These are phyloP conservation scores for Sisymbrium altissimum DNA, from an alignment of 345 rosid species.

Conservation along the genomic window DNA sequence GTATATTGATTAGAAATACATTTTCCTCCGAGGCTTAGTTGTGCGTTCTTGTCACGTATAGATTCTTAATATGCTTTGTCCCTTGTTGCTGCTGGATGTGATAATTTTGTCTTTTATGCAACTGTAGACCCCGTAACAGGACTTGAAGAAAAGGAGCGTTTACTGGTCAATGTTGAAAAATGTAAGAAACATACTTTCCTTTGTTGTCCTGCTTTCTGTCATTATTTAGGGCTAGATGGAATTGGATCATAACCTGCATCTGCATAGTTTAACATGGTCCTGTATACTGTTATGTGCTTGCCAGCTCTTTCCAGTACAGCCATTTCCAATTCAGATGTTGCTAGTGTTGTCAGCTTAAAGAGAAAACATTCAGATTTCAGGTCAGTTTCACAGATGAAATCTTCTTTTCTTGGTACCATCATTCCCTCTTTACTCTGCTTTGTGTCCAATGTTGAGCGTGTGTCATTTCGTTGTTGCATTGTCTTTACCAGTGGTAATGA, in stretches of 20 bases:
- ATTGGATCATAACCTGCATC: neutral
- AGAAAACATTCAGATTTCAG: constrained; percentile 79
- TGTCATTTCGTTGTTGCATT: constrained; percentile 9
- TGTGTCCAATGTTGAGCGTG: constrained; percentile 6
- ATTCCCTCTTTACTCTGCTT: constrained; percentile 1
- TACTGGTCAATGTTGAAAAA: constrained; percentile 14
- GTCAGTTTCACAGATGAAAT: constrained; percentile 35
- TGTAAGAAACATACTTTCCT: constrained; percentile 33
- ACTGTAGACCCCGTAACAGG: constrained; percentile 31
- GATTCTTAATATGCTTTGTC: neutral
- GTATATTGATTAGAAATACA: constrained; percentile 10
- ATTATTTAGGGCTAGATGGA: constrained; percentile 7
- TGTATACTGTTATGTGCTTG: constrained; percentile 8
- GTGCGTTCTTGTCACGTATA: neutral
- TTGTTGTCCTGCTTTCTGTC: constrained; percentile 1
- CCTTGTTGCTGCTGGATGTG: constrained; percentile 20
- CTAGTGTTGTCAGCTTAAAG: constrained; percentile 47
- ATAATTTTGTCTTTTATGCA: constrained; percentile 25
- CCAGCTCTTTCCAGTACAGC: constrained; percentile 22
- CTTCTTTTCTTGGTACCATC: constrained; percentile 7
- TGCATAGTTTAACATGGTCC: constrained; percentile 8
- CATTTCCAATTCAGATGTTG: constrained; percentile 38
- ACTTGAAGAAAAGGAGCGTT: constrained; percentile 27
- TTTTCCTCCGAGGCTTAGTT: neutral
- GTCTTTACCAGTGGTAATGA: constrained; percentile 34